Base-by-base conservation (phyloP, 768 basidiomycete genomes). In the Tricholoma saponaceum region DNA sequence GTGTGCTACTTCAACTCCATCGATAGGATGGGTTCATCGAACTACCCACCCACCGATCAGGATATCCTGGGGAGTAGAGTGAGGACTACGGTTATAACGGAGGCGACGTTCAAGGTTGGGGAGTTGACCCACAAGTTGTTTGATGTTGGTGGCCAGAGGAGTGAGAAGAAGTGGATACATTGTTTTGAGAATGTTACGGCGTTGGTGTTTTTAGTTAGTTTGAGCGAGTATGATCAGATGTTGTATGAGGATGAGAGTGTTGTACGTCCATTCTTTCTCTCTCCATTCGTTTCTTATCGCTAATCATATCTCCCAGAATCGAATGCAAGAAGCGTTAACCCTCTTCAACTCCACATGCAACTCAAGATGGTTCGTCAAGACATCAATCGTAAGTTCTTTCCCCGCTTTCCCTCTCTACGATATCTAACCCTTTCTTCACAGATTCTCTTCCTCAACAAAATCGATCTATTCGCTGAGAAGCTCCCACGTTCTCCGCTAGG, bases 261-360 rank as follows among this genome's bases (percentile, higher is more conserved):
- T 73, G 90, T 92, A 80, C 57, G 90, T 83, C 25, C 25, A 54
- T 54, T 47, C 39, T 41, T 0, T 58, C n/a, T n/a, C n/a, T 43
- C 49, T 37, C 58, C 41, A 51, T n/a, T 41, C 52, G 8, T 20
- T 32, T 13, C 18, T 41, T 14, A 43, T n/a, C 28, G 62, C 50
- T 62, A 44, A 16, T 22, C 33, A 25, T 39, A 5, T 12, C 20
- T 33, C 52, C 8, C 61, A 92, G 89, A 98, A 97, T 74, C 93
- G 95, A 64, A 96, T 99, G 92, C 90, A 96, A 78, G 96, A 98
- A 71, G 92, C 95, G 0, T 74, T 98, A 49, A 94, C 94, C 0
- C 86, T 98, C 52, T 98, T 97, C 72, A 95, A 98, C 72, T 96
- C 94, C 54, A 97, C 97, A 78, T 95, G 94, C 77, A 98, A 98